Base-by-base conservation (phyloP, 768 basidiomycete species). In the Russula brevipes region DNA sequence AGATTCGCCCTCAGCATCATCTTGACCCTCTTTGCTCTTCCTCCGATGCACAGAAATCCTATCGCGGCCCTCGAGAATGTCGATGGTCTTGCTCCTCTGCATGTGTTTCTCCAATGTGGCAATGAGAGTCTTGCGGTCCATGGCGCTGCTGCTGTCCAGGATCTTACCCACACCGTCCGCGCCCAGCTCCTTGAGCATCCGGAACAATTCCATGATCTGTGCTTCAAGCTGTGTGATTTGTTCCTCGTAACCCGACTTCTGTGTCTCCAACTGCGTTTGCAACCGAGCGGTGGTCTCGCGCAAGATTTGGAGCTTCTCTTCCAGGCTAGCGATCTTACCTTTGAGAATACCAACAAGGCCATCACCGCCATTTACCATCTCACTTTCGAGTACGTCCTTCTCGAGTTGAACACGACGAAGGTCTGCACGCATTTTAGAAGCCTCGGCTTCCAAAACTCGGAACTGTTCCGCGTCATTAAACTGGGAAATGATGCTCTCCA, bases 121-220 rank as follows among this genome's bases (percentile, higher is more conserved):
- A 7, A 97, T 86, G 45, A 98, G 81, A 17, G 85, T 80, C 75
- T 87, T 88, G 63, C 93, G 82, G 70, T 95, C 89, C 84, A 94
- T 85, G 8, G 79, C 73, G 8, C 79, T 81, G 24, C 76, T 74
- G 47, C 81, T 80, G 36, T 75, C 89, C 19, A 90, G 76, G 63
- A 94, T 84, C 64, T 81, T 82, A 60, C 91, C 88, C 42, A 92
- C 82, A 14, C 88, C 87, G 60, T 82, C 62, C 19, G 30, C 85
- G 16, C 88, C 86, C 41, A 89, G 82, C 70, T 96, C 91, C 72
- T 86, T 90, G 58, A 98, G 79, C 93, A 97, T 96, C 68, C 88
- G 82, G 78, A 95, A 98, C 17, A 98, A 75, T 72, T 97, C 94
- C 81, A 90, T 84, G 64, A 96, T 95, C 77, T 97, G 91, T 12